Base-by-base conservation (phyloP, 164 flowering plant genomes). In the Kingdonia uniflora region DNA sequence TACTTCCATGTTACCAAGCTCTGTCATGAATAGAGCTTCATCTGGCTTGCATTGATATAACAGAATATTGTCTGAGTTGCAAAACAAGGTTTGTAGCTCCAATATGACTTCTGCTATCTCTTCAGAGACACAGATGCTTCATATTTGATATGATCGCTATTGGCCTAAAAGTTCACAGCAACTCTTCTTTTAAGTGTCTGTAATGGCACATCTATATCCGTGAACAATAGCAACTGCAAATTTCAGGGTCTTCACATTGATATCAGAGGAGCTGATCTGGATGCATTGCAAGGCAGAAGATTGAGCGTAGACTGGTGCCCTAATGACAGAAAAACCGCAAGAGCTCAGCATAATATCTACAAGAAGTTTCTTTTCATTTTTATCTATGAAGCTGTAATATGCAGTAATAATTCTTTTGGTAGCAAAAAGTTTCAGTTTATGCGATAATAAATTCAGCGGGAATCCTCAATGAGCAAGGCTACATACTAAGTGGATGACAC, bases 391-490 rank as follows among this genome's bases (percentile, higher is more conserved):
- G 48, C 54, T 57, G 60, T 65, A 55, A 63, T 80, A 85, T 29
- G 74, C 73, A 33, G 67, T 55, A 23, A 79, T 47, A 5, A 84
- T 64, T 60, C 65, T 75, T 55, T 75, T 60, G 41, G 50, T 68
- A 15, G 82, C 92, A 42, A 47, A 52, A 21, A 24, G 68, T 73
- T 67, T 74, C 58, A 76, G 57, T 52, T 66, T 68, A 42, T 79
- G 81, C 42, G 95, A 71, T 15, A 92, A 72, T 19, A 68, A 64
- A 58, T 78, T 66, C 24, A 86, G 62, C 17, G 94, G 84, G 65
- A 85, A 82, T 4, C 95, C 99, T 92, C 99, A 75, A 74, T 56
- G 38, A 92, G 80, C 68, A 92, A 65, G 21, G 82, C 81, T 47
- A 71, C 29, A 59, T 58, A 60, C 61, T 79, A 51, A 29, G 65